Evolutionary conservation across 805 yeast genomes (phyloP).

Genomic region (Wickerhamomyces xylosicus): DNA sequence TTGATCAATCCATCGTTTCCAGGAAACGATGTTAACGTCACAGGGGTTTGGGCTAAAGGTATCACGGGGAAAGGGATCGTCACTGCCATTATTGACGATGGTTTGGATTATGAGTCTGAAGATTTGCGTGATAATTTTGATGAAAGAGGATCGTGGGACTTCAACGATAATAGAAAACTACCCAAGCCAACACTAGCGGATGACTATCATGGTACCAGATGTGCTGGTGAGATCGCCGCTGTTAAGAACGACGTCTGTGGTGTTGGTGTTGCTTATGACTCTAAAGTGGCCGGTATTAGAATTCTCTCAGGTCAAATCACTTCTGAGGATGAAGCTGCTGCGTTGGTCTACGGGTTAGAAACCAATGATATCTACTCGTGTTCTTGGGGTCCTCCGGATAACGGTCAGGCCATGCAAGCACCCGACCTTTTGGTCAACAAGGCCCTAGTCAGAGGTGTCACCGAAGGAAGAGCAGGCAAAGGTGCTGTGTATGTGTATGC

Average conservation of each 20-base stretch:
- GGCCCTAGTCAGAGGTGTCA: conserved; percentile 77
- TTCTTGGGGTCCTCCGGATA: conserved; percentile 98
- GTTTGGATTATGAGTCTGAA: conserved; percentile 69
- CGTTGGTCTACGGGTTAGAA: conserved; percentile 71
- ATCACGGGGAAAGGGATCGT: conserved; percentile 76
- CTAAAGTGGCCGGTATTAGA: conserved; percentile 83
- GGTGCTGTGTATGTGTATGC: conserved; percentile 94
- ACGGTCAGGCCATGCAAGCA: conserved; percentile 77
- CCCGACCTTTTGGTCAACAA: conserved; percentile 73
- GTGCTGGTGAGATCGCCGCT: conserved; percentile 96
- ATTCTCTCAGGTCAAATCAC: conserved; percentile 76
- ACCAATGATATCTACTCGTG: conserved; percentile 91
- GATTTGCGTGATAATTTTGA: conserved; percentile 67
- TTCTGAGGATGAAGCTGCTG: conserved; percentile 83
- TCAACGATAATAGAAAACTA: conserved; percentile 58
- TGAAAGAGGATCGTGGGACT: conserved; percentile 86
- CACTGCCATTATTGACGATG: conserved; percentile 90
- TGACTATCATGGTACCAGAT: conserved; percentile 93
- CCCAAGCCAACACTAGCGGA: conserved; percentile 76
- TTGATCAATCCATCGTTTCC: conserved; percentile 61
- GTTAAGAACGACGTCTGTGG: conserved; percentile 81
- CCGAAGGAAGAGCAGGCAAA: conserved; percentile 67
- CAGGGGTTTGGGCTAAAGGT: conserved; percentile 75
- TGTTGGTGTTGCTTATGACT: conserved; percentile 88
- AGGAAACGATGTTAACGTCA: conserved; percentile 80